phyloP scores from a whole-genome alignment of 2,329 filamentous ascomycete species.

The Hortaea werneckii region DNA sequence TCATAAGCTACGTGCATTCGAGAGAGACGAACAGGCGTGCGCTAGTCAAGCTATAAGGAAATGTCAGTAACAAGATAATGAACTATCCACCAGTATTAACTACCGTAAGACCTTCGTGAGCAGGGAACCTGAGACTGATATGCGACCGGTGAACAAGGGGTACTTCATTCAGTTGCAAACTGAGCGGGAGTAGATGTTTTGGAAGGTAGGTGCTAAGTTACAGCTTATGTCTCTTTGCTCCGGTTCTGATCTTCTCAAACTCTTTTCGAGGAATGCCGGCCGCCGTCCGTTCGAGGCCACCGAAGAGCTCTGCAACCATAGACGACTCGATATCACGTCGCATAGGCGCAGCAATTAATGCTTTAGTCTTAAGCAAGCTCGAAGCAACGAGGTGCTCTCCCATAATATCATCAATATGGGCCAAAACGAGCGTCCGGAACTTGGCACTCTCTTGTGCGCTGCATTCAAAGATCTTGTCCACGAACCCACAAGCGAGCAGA shows the following conservation, averaged over 20 bases:
- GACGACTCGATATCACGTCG: no score
- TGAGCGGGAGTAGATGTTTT: slow-evolving; percentile 42
- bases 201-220: slow-evolving; percentile 40
- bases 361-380: no score
- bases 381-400: no score
- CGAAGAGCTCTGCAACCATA: no score
- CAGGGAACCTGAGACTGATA: slow-evolving; percentile 4
- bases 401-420: no score
- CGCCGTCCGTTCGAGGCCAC: no score
- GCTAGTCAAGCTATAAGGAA: slow-evolving; percentile 38
- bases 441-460: slow-evolving; percentile 50
- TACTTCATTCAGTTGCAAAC: slow-evolving; percentile 39
- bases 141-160: slow-evolving; percentile 36
- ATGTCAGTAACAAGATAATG: neutral
- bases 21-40: slow-evolving; percentile 32
- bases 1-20: slow-evolving; percentile 46
- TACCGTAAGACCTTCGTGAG: slow-evolving; percentile 21
- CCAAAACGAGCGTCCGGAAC: slow-evolving; percentile 61
- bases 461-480: slow-evolving; percentile 69
- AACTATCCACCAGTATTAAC: slow-evolving; percentile 9
- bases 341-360: no score
- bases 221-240: no score
- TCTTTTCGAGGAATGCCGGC: no score
- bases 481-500: slow-evolving; percentile 65
- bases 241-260: no score